These are phyloP conservation scores for Penicillium nordicum DNA, from an alignment of 2,329 filamentous ascomycete species.

Conservation along the genomic window DNA sequence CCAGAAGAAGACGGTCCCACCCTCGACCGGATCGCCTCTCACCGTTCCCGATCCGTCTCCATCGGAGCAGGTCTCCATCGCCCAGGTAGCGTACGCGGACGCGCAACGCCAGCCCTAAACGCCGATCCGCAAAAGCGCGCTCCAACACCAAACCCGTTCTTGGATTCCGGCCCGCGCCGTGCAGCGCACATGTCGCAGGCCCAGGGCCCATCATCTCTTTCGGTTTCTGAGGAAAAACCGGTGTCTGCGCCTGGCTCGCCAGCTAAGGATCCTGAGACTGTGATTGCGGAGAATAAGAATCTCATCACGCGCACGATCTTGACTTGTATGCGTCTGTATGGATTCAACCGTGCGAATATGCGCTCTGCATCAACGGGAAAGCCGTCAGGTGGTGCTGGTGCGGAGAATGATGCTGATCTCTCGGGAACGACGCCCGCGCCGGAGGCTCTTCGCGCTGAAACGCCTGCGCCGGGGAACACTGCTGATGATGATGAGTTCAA, in stretches of 20 bases:
- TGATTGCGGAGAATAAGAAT: conserved; percentile 40
- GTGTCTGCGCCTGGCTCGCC: conserved; percentile 17
- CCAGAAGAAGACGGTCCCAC: conserved; percentile 28
- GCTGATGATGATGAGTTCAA: conserved; percentile 44
- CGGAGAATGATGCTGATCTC: conserved; percentile 12
- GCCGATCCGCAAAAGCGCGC: conserved; percentile 22
- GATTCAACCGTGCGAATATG: conserved; percentile 36
- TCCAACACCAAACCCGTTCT: conserved; percentile 26
- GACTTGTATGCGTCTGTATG: conserved; percentile 45
- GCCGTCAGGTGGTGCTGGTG: background rate
- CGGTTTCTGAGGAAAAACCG: conserved; percentile 15
- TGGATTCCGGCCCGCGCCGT: conserved; percentile 19
- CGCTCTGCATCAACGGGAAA: conserved; percentile 22
- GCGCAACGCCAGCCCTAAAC: conserved; percentile 5
- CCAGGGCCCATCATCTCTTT: conserved; percentile 13
- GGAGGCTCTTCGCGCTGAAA: conserved; percentile 20
- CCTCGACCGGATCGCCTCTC: conserved; percentile 29
- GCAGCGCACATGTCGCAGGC: conserved; percentile 8
- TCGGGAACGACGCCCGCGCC: conserved; percentile 9
- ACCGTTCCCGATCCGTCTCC: conserved; percentile 35
- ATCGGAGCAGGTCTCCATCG: conserved; percentile 27
- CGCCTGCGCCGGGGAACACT: conserved; percentile 19
- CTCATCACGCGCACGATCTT: conserved; percentile 42
- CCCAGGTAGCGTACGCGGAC: conserved; percentile 19
- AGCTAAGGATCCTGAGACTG: conserved; percentile 27